Base-by-base conservation (phyloP, 2,329 filamentous ascomycete species). In the Cladorrhinum sp. region DNA sequence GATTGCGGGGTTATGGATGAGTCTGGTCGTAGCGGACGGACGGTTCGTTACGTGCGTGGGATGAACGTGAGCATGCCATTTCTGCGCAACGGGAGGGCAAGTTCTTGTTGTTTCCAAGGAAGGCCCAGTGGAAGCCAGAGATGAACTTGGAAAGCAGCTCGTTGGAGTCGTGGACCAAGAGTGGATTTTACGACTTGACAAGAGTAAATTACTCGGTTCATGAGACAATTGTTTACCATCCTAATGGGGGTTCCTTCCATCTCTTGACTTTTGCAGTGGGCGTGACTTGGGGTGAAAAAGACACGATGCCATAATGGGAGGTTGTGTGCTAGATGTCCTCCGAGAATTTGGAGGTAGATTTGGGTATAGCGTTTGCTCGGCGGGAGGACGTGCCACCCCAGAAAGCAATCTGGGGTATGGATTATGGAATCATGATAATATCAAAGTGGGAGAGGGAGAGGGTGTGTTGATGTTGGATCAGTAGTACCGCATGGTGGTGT, bases 281-380 rank as follows among this genome's bases (percentile, higher is more conserved):
- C 13, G 36, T n/a, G 16, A 41, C 36, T 13, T 41, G 36, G 36
- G 36, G 22, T 4, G 16, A 56, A 49, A 56, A 56, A 48, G 45
- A 52, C 45, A 52, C 55, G 55, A 57, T 57, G 18, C 49, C 55
- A 51, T 51, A 24, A 51, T 38, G 27, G 45, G 49, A 45, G 6
- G 9, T 50, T 9, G 9, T 32, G 5, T 55, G 32, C n/a, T 23
- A 55, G 32, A 45, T 20, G 38, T 18, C 22, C 55, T 64, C 63
- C 63, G 63, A 61, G 61, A n/a, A 13, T 36, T 41, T 54, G 38
- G 49, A 50, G 60, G 20, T 59, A 60, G 36, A 62, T 63, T 65
- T 63, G 59, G 63, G 63, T 58, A 62, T 63, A 62, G 61, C 41
- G 48, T 25, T 13, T 29, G 38, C 13, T 18, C 48, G 55, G 48